A percentile compares a stretch with the other conserved stretches of the same genome.
phyloP scores from a whole-genome alignment of 169 alveolate genomes.

The Plasmodium reichenowi region DNA sequence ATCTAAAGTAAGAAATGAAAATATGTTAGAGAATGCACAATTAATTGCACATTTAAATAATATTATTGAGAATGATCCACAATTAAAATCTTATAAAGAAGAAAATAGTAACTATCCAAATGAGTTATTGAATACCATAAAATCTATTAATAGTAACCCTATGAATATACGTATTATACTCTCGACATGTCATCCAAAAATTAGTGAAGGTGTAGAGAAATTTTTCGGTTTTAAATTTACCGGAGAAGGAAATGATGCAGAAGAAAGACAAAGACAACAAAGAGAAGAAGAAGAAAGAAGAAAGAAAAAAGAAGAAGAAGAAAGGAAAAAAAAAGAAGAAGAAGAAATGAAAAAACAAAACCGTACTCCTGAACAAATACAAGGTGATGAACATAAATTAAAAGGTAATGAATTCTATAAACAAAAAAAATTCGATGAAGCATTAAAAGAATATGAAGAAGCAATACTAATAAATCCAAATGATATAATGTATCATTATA shows the following conservation, averaged over 20 bases:
- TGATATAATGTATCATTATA: constrained; percentile 89
- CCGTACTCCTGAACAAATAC: constrained; percentile 59
- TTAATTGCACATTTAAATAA: constrained; percentile 27
- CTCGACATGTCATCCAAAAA: constrained; percentile 37
- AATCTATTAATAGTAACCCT: constrained; percentile 50
- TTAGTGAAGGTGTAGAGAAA: constrained; percentile 72
- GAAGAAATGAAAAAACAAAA: constrained; percentile 60
- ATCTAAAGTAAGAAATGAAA: constrained; percentile 77
- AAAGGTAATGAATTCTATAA: constrained; percentile 89
- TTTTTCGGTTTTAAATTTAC: constrained; percentile 55
- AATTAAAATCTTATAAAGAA: constrained; percentile 52
- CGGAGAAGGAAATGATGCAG: constrained; percentile 20
- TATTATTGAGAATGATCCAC: constrained; percentile 77
- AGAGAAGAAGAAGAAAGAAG: constrained; percentile 21
- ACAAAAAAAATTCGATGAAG: constrained; percentile 95
- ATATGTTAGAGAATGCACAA: constrained; percentile 56
- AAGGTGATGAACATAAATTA: constrained; percentile 84
- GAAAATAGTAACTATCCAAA: constrained; percentile 61
- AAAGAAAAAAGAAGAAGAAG: constrained; percentile 52
- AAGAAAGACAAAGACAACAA: constrained; percentile 1
- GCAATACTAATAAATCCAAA: constrained; percentile 94
- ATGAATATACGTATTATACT: constrained; percentile 66
- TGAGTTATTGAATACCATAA: constrained; percentile 51
- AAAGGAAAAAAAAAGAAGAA: constrained; percentile 77
- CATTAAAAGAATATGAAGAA: constrained; percentile 93